Evolutionary conservation across 306 rosid genomes (phyloP).

Genomic region (Quercus engelmannii): DNA sequence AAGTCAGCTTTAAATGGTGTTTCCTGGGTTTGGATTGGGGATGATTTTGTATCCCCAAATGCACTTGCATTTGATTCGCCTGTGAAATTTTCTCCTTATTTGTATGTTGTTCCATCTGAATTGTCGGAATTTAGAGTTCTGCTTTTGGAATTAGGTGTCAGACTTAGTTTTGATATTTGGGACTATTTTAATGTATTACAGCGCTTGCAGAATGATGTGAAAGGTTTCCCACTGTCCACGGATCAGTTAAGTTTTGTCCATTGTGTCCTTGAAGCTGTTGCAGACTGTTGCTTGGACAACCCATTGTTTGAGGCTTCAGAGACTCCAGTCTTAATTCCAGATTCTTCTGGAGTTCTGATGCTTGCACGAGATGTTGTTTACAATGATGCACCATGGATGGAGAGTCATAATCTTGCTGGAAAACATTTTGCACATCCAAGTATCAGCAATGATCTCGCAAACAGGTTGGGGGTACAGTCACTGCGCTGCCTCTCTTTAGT

Average conservation of each 20-base stretch:
- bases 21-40: conserved; percentile 99
- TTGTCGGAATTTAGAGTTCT: conserved; percentile 75
- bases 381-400: conserved; percentile 99
- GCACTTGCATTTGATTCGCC: conserved; percentile 98
- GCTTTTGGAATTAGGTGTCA: conserved; percentile 73
- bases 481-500: conserved; percentile 86
- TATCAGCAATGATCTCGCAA: conserved; percentile 88
- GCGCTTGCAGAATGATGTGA: conserved; percentile 65
- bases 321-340: conserved; percentile 72
- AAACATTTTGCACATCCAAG: conserved; percentile 80
- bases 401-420: conserved; percentile 59
- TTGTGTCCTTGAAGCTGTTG: conserved; percentile 86
- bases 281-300: conserved; percentile 71
- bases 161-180: conserved; percentile 65
- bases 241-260: conserved; percentile 84
- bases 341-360: conserved; percentile 73
- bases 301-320: conserved; percentile 51
- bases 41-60: conserved; percentile 79
- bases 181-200: conserved; percentile 75
- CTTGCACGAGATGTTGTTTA: conserved; percentile 65
- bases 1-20: conserved; percentile 60
- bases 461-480: conserved; percentile 78
- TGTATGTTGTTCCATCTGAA: conserved; percentile 94
- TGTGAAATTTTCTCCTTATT: conserved; percentile 89
- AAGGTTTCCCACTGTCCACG: conserved; percentile 61